Evolutionary conservation across 2,329 filamentous ascomycete species (phyloP).

Genomic region (Pseudogymnoascus sp.): DNA sequence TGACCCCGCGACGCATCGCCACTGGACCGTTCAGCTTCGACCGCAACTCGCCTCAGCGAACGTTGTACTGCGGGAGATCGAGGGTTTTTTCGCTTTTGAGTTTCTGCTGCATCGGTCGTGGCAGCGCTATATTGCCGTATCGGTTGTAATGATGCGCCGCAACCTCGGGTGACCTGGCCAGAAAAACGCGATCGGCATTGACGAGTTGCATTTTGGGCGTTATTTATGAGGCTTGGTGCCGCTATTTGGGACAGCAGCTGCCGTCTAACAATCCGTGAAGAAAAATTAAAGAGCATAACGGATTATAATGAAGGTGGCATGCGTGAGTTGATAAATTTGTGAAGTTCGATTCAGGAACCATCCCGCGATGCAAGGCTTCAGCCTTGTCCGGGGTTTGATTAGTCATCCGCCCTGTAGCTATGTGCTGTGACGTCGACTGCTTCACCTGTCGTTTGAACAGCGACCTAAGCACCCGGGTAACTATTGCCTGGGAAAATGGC

Average conservation of each 20-base stretch:
- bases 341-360: not conserved
- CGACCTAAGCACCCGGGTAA: not conserved
- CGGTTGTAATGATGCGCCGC: not conserved
- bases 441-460: not conserved
- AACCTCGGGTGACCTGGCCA: not conserved
- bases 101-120: not conserved
- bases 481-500: constrained; percentile 20
- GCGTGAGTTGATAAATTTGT: not conserved
- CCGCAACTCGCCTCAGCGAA: constrained; percentile 74
- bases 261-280: not conserved
- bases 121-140: not conserved
- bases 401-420: not conserved
- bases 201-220: not conserved
- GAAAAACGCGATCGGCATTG: not conserved
- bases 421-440: constrained; percentile 5
- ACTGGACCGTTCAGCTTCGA: constrained; percentile 64
- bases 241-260: not conserved
- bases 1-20: constrained; percentile 27
- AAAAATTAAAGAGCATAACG: not conserved
- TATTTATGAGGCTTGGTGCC: not conserved
- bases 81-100: constrained; percentile 35
- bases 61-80: constrained; percentile 52
- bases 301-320: not conserved
- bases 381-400: not conserved
- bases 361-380: not conserved